Evolutionary conservation across 1,284 basidiomycete genomes (phyloP), one percentile per base, ranked within the genome.

Genomic region (Vanrija humicola): DNA sequence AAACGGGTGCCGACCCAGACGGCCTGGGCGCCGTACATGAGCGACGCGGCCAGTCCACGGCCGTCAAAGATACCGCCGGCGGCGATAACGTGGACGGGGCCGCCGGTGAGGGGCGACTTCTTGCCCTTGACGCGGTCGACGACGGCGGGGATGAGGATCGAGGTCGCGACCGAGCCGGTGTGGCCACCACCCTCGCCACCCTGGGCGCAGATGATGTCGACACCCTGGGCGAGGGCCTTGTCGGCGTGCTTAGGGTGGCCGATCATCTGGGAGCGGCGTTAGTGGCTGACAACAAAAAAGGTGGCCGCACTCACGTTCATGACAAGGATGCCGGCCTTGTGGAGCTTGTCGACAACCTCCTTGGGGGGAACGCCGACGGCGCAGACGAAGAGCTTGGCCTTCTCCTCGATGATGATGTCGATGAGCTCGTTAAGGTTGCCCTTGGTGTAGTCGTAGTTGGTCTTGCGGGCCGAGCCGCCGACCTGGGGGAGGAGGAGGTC

Each of bases 1-100:
- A 96, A 96, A 42, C 92, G 83, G 2, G 89, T 90, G 39, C 91
- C 91, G 52, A 92, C 88, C 90, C 90, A 92, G 74, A 92, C 78
- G 79, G 83, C 90, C 65, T 88, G 81, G 28, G 90, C 90, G 62
- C 90, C 90, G 82, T 85, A 91, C 70, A 85, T 81, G 50, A 93
- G 77, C 66, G 90, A 87, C 16, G 90, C 88, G 12, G 89, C 90
- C n/a, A 94, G 81, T 50, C 87, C 83, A 51, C 89, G 82, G 6
- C 91, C 91, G 64, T 92, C 89, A 70, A 83, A 89, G 21, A 94
- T 86, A 0, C 88, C 90, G 38, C 90, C 90, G 9, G 91, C 90
- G 29, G 88, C 90, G 57, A 93, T 77, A 42, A 93, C 86, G 68
- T 87, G 86, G 19, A 94, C 79, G 0, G 88, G 88, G 66, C 85